Conservation (phyloP, 148 eudicot genomes). For the Amaranthus cruentus region DNA sequence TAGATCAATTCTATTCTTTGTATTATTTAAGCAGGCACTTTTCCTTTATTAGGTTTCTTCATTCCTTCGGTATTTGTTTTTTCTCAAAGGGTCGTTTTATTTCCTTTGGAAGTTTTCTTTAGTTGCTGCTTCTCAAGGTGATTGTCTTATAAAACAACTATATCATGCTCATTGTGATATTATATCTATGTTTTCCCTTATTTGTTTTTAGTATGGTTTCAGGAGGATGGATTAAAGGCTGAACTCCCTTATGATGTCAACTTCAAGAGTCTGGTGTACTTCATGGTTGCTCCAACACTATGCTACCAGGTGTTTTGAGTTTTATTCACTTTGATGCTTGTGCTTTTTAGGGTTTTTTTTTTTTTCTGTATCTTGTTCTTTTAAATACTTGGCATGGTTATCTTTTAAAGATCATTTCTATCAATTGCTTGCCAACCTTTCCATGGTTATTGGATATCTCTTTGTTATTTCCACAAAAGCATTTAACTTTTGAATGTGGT, state of each 20-base stretch:
- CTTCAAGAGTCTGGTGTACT: conserved; percentile 70
- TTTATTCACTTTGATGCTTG: neutral
- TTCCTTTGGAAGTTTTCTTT: neutral
- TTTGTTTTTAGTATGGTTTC: conserved; percentile 31
- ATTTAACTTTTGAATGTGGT: neutral
- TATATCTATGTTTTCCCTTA: conserved; percentile 20
- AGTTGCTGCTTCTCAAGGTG: neutral
- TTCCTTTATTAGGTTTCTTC: neutral
- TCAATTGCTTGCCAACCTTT: neutral
- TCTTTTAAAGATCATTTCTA: neutral
- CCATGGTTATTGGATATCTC: neutral
- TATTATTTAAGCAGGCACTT: neutral
- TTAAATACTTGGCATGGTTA: neutral
- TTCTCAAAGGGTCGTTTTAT: neutral
- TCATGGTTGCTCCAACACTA: conserved; percentile 94
- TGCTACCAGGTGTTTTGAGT: conserved; percentile 76
- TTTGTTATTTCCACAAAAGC: neutral
- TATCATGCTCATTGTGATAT: neutral
- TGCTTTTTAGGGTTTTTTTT: neutral
- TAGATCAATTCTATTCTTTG: neutral
- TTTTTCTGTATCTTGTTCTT: neutral
- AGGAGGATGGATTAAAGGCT: conserved; percentile 44
- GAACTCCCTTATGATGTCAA: conserved; percentile 56
- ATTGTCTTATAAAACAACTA: neutral
- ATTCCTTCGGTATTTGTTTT: neutral